Evolutionary conservation across 129 eudicot genomes (phyloP), one percentile per base, ranked within the genome.

Genomic region (Solidago caesia): DNA sequence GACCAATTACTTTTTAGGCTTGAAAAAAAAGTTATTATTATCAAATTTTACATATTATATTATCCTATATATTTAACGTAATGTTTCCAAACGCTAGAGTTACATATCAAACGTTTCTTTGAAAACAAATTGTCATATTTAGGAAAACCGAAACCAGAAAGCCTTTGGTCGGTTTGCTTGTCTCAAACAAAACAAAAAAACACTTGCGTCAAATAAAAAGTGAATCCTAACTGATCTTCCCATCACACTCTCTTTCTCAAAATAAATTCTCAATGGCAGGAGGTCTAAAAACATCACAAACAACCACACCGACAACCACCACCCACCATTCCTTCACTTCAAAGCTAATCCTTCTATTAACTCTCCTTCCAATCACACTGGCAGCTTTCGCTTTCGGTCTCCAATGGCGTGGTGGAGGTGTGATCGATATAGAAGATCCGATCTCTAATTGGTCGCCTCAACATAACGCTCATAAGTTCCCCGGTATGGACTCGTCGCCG

Each of bases 401-500:
- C 57, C 92, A 87, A 80, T 87, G 92, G 92, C 87, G 92, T 26
- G 92, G 92, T 74, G 92, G 92, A 33, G 89, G 79, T 15, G 87
- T 82, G 1, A 87, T 85, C 14, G 89, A 78, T 48, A 83, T 82
- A 0, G 90, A 84, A 79, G 89, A 82, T 79, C 88, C 86, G 6
- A 82, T 90, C 79, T 81, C 93, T n/a, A 85, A 86, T 29, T 91
- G 91, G 92, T 88, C 97, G 0, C 88, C 92, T 3, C 90, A 89
- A 26, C 90, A 86, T 46, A 72, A 41, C 33, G 81, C 89, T 5
- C 89, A 82, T 73, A 79, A 71, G 66, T 92, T 92, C 68, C 96
- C 98, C 0, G 96, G 98, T 26, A 92, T 87, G 96, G 98, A 89
- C 49, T 65, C 88, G 16, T 87, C 96, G 8, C 93, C 97, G 13